Percentiles rank a stretch among this genome's conserved stretches.
Evolutionary conservation across 208 protist species (phyloP).

Genomic region (Novymonas esmeraldas): DNA sequence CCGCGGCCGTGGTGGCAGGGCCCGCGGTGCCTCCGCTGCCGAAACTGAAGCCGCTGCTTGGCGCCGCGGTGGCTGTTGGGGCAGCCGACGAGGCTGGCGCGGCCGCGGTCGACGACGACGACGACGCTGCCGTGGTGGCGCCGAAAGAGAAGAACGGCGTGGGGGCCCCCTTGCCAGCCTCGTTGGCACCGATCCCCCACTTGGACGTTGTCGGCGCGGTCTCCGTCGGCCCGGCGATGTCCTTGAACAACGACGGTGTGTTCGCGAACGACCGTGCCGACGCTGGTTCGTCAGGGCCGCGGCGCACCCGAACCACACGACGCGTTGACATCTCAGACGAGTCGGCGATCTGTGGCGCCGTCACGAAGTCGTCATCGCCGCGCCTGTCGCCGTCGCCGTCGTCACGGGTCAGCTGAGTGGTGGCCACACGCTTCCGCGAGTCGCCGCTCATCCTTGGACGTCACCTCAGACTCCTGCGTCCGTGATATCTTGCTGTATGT

Average conservation of each 20-base stretch:
- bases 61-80: neutral
- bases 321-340: conserved; percentile 60
- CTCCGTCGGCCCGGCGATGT: conserved; percentile 19
- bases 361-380: conserved; percentile 47
- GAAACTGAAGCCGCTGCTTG: conserved; percentile 11
- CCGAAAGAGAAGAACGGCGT: neutral
- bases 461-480: neutral
- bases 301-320: conserved; percentile 63
- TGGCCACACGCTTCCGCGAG: conserved; percentile 39
- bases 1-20: neutral
- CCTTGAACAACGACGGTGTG: conserved; percentile 44
- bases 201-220: conserved; percentile 7
- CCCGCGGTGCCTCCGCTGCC: conserved; percentile 2
- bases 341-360: conserved; percentile 57
- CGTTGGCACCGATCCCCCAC: conserved; percentile 23
- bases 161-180: neutral
- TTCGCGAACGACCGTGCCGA: conserved; percentile 6
- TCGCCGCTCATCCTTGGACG: conserved; percentile 21
- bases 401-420: conserved; percentile 33
- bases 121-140: neutral
- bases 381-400: conserved; percentile 38
- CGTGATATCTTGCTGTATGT: too few relatives aligned
- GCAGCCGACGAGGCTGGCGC: neutral
- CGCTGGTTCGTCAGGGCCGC: conserved; percentile 16
- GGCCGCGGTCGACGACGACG: neutral